These are phyloP conservation scores for Paecilomyces sp. DNA, from an alignment of 2,329 filamentous ascomycete genomes.

Conservation along the genomic window DNA sequence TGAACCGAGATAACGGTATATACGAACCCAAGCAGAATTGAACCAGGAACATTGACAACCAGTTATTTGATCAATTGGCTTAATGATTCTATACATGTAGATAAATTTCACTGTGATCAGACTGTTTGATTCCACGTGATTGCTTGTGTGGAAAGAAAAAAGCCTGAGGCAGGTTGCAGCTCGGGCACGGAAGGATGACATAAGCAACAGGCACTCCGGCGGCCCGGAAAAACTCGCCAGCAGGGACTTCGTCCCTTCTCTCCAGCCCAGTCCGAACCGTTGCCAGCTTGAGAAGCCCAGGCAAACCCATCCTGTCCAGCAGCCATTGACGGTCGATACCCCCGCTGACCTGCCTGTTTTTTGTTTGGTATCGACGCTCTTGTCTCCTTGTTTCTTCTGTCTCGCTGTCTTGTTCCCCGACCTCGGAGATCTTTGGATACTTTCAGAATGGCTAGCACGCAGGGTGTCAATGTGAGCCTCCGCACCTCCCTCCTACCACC, in stretches of 20 bases:
- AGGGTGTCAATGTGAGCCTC: conserved; percentile 58
- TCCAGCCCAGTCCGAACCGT: conserved; percentile 17
- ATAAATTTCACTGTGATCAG: background rate
- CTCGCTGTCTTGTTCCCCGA: conserved; percentile 30
- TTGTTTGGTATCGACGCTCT: conserved; percentile 20
- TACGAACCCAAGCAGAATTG: too few relatives aligned
- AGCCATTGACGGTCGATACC: conserved; percentile 33
- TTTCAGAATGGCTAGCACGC: conserved; percentile 52
- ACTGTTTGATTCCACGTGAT: background rate
- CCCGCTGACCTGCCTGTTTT: conserved; percentile 14
- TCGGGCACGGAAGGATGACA: conserved; percentile 25
- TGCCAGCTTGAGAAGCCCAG: background rate
- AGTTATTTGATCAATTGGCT: too few relatives aligned
- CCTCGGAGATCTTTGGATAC: conserved; percentile 27
- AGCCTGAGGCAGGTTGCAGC: background rate
- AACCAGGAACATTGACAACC: too few relatives aligned
- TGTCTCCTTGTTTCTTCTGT: conserved; percentile 22
- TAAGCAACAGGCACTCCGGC: conserved; percentile 24
- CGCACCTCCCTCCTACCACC: conserved; percentile 1
- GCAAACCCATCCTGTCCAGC: conserved; percentile 9
- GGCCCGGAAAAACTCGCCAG: conserved; percentile 37
- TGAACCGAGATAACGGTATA: too few relatives aligned
- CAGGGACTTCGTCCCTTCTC: conserved; percentile 27
- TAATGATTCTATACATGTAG: too few relatives aligned
- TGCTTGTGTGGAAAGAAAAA: background rate